Conservation (phyloP, 1,284 basidiomycete genomes). For the Cutaneotrichosporon cavernicola region DNA sequence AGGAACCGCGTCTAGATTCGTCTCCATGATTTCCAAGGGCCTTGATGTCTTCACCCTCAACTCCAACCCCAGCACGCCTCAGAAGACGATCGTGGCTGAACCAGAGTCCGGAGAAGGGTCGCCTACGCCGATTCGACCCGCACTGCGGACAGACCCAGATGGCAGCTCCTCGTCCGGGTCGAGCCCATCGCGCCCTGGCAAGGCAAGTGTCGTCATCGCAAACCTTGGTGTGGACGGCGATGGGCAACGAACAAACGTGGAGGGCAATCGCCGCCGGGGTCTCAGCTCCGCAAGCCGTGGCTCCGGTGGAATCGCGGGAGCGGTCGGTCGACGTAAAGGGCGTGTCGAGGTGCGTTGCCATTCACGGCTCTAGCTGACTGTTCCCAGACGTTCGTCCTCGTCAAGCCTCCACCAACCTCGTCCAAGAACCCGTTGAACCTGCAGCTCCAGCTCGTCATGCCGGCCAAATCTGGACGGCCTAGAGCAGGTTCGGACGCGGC, state of each 20-base stretch:
- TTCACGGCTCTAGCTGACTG: constrained; percentile 10
- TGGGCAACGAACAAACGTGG: background rate
- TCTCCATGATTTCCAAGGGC: constrained; percentile 1
- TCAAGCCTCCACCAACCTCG: constrained; percentile 61
- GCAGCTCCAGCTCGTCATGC: constrained; percentile 80
- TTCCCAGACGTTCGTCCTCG: constrained; percentile 65
- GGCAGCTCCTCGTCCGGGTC: background rate
- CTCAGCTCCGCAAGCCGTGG: constrained; percentile 10
- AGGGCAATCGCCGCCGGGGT: constrained; percentile 11
- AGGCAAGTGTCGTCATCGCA: constrained; percentile 14
- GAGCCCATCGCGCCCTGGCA: constrained; percentile 4
- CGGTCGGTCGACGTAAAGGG: constrained; percentile 4
- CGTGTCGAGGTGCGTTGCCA: constrained; percentile 16
- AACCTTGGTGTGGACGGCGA: constrained; percentile 11
- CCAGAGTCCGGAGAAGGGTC: background rate
- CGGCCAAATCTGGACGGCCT: constrained; percentile 7
- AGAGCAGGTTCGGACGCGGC: constrained; percentile 12
- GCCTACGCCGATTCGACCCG: background rate
- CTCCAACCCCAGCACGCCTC: background rate
- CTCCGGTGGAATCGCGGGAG: constrained; percentile 3
- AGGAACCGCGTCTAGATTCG: background rate
- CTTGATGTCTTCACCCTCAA: constrained; percentile 2
- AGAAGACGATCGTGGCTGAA: background rate
- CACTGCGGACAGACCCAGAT: background rate
- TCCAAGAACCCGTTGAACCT: constrained; percentile 86